A percentile compares a stretch with the other conserved stretches of the same genome.
These are phyloP conservation scores for Leishmania braziliensis DNA, from an alignment of 208 protist species.

Conservation along the genomic window DNA sequence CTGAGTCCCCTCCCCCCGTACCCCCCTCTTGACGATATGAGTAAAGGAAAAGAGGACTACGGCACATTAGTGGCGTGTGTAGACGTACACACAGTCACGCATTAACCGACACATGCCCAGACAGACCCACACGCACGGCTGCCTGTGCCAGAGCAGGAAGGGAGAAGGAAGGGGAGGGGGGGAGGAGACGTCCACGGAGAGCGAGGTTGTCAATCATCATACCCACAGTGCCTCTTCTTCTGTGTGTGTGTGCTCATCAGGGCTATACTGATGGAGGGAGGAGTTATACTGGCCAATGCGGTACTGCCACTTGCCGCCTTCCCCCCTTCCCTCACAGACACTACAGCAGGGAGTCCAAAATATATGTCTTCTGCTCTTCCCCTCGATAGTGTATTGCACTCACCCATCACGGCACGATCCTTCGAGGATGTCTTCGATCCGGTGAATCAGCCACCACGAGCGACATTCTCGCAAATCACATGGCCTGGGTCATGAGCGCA, in stretches of 20 bases:
- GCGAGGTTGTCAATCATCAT: background rate
- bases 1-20: background rate
- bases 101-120: background rate
- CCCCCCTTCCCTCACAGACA: background rate
- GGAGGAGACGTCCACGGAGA: background rate
- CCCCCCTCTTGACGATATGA: background rate
- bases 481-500: constrained; percentile 39
- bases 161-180: background rate
- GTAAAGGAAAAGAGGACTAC: background rate
- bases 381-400: background rate
- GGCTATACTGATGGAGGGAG: background rate
- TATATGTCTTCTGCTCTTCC: background rate
- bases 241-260: background rate
- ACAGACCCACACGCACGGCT: background rate
- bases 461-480: constrained; percentile 1
- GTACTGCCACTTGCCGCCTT: background rate
- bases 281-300: background rate
- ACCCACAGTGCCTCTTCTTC: background rate
- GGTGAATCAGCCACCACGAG: background rate
- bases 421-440: background rate
- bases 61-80: background rate
- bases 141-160: background rate
- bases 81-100: background rate
- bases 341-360: background rate
- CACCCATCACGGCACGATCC: background rate